Evolutionary conservation across 1,284 basidiomycete species (phyloP).

Genomic region (Malassezia equina): DNA sequence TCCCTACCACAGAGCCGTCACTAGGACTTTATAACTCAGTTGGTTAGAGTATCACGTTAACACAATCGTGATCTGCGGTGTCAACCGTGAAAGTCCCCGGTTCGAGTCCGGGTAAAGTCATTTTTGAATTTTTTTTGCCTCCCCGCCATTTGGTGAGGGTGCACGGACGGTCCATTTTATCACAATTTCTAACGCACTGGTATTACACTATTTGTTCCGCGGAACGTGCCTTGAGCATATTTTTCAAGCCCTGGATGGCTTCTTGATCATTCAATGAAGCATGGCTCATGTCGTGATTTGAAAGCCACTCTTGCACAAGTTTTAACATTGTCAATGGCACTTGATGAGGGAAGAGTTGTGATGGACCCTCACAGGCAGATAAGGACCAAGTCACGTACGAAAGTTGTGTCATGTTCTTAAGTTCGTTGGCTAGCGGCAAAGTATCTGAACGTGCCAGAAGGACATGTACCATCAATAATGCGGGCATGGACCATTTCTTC

Average conservation of each 20-base stretch:
- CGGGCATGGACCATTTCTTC: background rate
- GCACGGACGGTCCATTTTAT: no score
- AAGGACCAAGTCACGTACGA: constrained; percentile 7
- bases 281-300: background rate
- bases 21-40: constrained; percentile 18
- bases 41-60: constrained; percentile 21
- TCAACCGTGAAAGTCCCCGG: constrained; percentile 18
- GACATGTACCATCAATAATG: background rate
- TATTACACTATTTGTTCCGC: background rate
- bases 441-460: constrained; percentile 1
- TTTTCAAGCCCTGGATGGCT: background rate
- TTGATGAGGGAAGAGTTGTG: background rate
- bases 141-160: no score
- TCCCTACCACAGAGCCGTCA: no score
- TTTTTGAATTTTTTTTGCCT: background rate
- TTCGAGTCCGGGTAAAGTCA: constrained; percentile 20
- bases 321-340: background rate
- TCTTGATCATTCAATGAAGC: background rate
- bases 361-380: background rate
- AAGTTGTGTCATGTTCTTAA: background rate
- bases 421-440: constrained; percentile 3
- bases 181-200: no score
- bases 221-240: background rate
- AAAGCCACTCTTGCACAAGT: constrained; percentile 2
- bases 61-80: constrained; percentile 7